Evolutionary conservation across 2,329 filamentous ascomycete species (phyloP).

Genomic region (Aspergillus udagawae): DNA sequence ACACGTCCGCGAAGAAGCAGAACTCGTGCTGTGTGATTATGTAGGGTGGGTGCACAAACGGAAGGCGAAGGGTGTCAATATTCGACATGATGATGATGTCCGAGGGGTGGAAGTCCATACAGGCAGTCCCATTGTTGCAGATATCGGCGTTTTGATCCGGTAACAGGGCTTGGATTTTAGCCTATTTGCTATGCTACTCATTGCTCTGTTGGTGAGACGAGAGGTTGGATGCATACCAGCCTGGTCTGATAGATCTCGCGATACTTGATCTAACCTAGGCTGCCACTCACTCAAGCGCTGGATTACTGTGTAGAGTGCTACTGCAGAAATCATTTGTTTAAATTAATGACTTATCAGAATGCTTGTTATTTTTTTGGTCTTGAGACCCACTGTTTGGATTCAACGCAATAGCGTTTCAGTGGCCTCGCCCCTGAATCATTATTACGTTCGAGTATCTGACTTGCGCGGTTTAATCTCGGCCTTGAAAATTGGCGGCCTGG

Average conservation of each 20-base stretch:
- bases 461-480: too few relatives aligned
- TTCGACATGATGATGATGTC: neutral
- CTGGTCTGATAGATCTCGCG: neutral
- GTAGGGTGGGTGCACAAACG: neutral
- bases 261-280: neutral
- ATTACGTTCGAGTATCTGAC: neutral
- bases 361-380: neutral
- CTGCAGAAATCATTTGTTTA: neutral
- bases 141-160: neutral
- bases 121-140: neutral
- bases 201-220: neutral
- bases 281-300: neutral
- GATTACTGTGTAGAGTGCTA: neutral
- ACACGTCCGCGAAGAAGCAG: slow-evolving; percentile 73
- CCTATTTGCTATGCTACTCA: neutral
- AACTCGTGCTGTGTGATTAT: slow-evolving; percentile 62
- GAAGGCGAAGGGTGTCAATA: neutral
- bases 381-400: neutral
- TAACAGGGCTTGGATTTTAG: neutral
- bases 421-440: neutral
- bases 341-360: neutral
- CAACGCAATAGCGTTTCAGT: neutral
- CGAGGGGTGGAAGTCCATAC: neutral
- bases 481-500: neutral
- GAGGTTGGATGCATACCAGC: neutral